Conservation (phyloP, 306 rosid species). For the Trichosanthes cucumerina region DNA sequence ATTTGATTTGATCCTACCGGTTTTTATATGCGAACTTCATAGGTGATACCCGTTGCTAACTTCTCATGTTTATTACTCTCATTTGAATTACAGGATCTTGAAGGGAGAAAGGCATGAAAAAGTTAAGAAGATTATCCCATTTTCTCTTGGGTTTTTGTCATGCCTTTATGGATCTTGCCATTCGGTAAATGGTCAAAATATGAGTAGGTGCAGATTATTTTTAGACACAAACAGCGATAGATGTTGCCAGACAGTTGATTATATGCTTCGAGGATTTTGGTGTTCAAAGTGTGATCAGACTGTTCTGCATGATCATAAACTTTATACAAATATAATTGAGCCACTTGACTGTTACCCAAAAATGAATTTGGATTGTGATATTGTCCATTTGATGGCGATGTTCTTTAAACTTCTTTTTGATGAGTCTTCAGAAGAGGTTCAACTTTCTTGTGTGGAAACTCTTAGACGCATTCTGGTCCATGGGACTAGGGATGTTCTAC, state of each 20-base stretch:
- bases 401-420: conserved; percentile 70
- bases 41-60: neutral
- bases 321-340: conserved; percentile 24
- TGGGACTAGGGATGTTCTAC: conserved; percentile 32
- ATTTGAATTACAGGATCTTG: conserved; percentile 38
- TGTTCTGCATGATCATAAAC: conserved; percentile 19
- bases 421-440: conserved; percentile 75
- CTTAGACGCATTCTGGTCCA: conserved; percentile 65
- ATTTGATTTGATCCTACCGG: neutral
- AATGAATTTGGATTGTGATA: conserved; percentile 34
- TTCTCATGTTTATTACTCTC: conserved; percentile 20
- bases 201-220: conserved; percentile 46
- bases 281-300: conserved; percentile 75
- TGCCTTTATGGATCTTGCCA: conserved; percentile 75
- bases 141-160: conserved; percentile 70
- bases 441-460: conserved; percentile 63
- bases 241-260: conserved; percentile 37
- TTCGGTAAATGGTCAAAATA: conserved; percentile 20
- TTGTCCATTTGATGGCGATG: conserved; percentile 38
- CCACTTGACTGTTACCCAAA: conserved; percentile 24
- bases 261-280: conserved; percentile 64
- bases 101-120: conserved; percentile 36
- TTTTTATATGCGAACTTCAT: neutral
- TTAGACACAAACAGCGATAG: conserved; percentile 30
- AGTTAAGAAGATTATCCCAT: conserved; percentile 51